Percentiles rank a stretch among this genome's conserved stretches.
These are phyloP conservation scores for Pichia paraexigua DNA, from an alignment of 805 yeast genomes.

Conservation along the genomic window DNA sequence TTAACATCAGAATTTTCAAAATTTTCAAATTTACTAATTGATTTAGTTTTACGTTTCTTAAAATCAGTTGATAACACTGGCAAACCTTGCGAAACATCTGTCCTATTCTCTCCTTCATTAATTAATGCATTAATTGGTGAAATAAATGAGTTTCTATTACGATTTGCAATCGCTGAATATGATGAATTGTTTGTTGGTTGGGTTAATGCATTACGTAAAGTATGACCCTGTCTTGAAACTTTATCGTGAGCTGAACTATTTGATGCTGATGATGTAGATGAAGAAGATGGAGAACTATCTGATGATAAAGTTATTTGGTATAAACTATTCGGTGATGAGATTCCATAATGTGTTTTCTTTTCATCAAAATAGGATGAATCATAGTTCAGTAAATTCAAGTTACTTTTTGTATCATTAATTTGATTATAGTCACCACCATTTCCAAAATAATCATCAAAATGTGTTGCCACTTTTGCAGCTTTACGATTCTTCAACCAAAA, in stretches of 20 bases:
- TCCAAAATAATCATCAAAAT: slow-evolving; percentile 17
- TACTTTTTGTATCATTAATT: slow-evolving; percentile 9
- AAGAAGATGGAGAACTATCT: neutral
- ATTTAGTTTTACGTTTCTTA: neutral
- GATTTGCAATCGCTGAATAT: slow-evolving; percentile 5
- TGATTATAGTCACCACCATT: slow-evolving; percentile 6
- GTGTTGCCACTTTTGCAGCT: slow-evolving; percentile 11
- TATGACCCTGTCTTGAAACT: slow-evolving; percentile 18
- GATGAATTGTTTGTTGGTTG: neutral
- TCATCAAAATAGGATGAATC: slow-evolving; percentile 11
- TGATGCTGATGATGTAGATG: slow-evolving; percentile 3
- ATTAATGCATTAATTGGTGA: slow-evolving; percentile 24
- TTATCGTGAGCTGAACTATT: neutral
- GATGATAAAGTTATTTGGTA: neutral
- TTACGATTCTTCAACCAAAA: slow-evolving; percentile 22
- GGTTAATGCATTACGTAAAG: slow-evolving; percentile 13
- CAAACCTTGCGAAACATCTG: neutral
- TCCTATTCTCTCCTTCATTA: neutral
- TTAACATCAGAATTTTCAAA: neutral
- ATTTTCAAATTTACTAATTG: neutral
- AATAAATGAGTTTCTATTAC: slow-evolving; percentile 19
- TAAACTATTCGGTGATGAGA: neutral
- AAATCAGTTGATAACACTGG: neutral
- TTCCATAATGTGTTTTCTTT: slow-evolving; percentile 1
- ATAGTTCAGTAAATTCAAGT: slow-evolving; percentile 5